phyloP scores from a whole-genome alignment of 345 rosid species.

The Citrus unshiu region DNA sequence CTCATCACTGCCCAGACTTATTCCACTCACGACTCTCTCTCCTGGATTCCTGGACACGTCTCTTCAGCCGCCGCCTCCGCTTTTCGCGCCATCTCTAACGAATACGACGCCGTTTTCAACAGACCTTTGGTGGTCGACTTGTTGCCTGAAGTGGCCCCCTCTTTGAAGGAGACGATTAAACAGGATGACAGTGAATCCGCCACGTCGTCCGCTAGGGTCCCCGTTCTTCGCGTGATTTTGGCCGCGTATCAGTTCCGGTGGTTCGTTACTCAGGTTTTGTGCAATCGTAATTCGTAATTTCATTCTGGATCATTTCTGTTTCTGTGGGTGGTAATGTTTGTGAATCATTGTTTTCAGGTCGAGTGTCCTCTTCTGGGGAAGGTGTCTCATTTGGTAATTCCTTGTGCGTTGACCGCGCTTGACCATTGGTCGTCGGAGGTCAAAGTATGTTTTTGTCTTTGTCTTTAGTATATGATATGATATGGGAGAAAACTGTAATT shows the following conservation, averaged over 20 bases:
- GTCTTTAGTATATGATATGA: too few species aligned
- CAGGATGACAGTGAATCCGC: conserved; percentile 45
- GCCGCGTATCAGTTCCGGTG: conserved; percentile 82
- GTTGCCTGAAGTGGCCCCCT: conserved; percentile 52
- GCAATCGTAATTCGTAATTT: neutral
- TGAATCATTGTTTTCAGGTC: conserved; percentile 35
- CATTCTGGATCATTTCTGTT: neutral
- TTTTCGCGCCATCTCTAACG: conserved; percentile 39
- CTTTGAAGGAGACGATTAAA: conserved; percentile 57
- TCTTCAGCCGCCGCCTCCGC: conserved; percentile 28
- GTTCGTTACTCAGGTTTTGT: conserved; percentile 74
- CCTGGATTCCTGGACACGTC: conserved; percentile 59
- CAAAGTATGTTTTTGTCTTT: conserved; percentile 49
- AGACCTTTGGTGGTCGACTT: conserved; percentile 41
- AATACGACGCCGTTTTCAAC: conserved; percentile 20
- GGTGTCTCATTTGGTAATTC: conserved; percentile 66
- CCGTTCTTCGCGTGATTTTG: conserved; percentile 61
- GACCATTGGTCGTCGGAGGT: conserved; percentile 93
- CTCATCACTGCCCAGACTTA: conserved; percentile 46
- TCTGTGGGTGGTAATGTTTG: neutral
- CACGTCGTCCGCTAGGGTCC: conserved; percentile 53
- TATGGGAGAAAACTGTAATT: neutral
- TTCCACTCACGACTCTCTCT: conserved; percentile 55
- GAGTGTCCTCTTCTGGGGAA: conserved; percentile 54
- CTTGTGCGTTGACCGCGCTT: conserved; percentile 84